A percentile compares a stretch with the other conserved stretches of the same genome.
Conservation (phyloP, 352 stramenopile species). For the Globisporangium nodosum region DNA sequence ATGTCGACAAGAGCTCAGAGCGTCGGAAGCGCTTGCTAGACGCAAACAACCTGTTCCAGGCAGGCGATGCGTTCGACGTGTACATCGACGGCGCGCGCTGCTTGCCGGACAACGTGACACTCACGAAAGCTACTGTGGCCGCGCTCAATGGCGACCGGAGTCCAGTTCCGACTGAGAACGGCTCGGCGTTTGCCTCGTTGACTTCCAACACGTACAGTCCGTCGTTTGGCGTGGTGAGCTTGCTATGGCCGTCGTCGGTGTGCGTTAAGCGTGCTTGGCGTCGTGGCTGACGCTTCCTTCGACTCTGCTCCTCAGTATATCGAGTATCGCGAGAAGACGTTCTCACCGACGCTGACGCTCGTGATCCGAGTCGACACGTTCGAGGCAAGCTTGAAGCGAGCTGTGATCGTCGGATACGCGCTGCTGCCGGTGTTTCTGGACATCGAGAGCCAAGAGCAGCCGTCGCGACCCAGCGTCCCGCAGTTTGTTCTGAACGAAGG, state of each 20-base stretch:
- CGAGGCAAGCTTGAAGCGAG: constrained; percentile 37
- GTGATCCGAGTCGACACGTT: constrained; percentile 84
- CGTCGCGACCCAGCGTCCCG: constrained; percentile 34
- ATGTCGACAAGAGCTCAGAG: constrained; percentile 33
- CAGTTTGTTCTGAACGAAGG: constrained; percentile 66
- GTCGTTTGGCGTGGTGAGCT: constrained; percentile 44
- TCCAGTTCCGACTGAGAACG: constrained; percentile 26
- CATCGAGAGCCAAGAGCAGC: constrained; percentile 43
- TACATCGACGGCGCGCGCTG: constrained; percentile 69
- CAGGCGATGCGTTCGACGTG: constrained; percentile 75
- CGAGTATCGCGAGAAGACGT: constrained; percentile 68
- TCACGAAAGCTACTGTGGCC: constrained; percentile 69
- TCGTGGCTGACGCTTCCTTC: not conserved
- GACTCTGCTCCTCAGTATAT: constrained; percentile 26
- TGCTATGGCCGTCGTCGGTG: not conserved
- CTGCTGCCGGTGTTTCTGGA: constrained; percentile 72
- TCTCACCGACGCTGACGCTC: constrained; percentile 81
- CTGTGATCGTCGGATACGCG: constrained; percentile 73
- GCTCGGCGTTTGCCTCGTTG: constrained; percentile 17
- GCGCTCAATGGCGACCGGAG: constrained; percentile 48
- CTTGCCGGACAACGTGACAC: constrained; percentile 62
- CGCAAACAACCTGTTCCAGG: constrained; percentile 32
- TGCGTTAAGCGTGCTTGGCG: too few species aligned
- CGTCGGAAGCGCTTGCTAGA: constrained; percentile 16
- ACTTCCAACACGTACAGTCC: constrained; percentile 33